Evolutionary conservation across 768 basidiomycete genomes (phyloP), one percentile per base, ranked within the genome.

Genomic region (Cyclocybe cylindracea): DNA sequence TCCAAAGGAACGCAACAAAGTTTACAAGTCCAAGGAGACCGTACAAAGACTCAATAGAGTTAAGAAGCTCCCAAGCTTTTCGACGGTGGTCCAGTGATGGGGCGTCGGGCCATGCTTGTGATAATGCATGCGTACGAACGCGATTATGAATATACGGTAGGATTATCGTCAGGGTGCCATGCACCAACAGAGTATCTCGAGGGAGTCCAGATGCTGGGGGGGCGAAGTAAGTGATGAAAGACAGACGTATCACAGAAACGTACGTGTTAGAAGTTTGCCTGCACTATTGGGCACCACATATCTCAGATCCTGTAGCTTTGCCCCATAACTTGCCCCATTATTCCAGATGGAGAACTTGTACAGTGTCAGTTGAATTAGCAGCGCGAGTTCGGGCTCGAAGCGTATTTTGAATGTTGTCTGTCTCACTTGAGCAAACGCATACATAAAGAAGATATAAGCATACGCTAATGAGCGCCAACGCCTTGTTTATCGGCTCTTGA

Each of bases 261-360:
- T 62, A 76, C 74, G 71, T 57, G 76, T 51, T 48, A 66, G 59
- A 34, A 54, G 41, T 19, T 53, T 61, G 36, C 60, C 59, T 39
- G 53, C 42, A 10, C 59, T 56, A 35, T 57, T 38, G 7, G 73
- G 68, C 1, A 70, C 61, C 38, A 68, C 64, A 65, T 91, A 95
- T 49, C 78, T 78, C 46, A 94, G 73, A 49, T 87, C 91, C 66
- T 93, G 94, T 3, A 93, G 74, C 61, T 83, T 85, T 10, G 89
- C 87, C 44, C 92, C 93, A 63, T 95, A 94, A 46, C 83, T 91
- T 24, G 89, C 82, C 9, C 89, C 87, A 1, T 75, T 76, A 57
- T 88, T 78, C 91, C 91, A 94, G 5, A 94, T 72, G 1, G 91
- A 92, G 57, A 91, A 75, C 61, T 88, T 90, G 72, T 94, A 93